Evolutionary conservation across 345 rosid species (phyloP).

Genomic region (Sonneratia caseolaris): DNA sequence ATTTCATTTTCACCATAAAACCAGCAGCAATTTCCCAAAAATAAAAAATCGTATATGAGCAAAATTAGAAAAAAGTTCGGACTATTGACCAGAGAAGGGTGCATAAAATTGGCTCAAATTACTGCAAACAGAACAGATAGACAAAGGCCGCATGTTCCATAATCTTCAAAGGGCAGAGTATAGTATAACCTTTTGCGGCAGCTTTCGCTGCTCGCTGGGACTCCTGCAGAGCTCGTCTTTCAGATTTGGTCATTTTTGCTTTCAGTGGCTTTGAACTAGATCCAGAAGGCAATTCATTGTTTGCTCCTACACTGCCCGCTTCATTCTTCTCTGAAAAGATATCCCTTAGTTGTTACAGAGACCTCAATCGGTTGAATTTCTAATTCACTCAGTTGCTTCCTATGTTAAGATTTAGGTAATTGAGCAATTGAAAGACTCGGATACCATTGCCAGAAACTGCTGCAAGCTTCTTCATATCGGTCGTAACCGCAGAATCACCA

Average conservation of each 20-base stretch:
- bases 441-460: conserved; percentile 38
- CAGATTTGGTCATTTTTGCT: conserved; percentile 76
- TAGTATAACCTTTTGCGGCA: conserved; percentile 49
- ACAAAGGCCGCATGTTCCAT: not conserved
- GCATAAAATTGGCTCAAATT: not conserved
- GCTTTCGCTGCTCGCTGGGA: conserved; percentile 90
- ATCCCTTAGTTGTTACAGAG: not conserved
- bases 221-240: conserved; percentile 88
- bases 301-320: conserved; percentile 33
- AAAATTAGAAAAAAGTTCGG: not conserved
- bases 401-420: not conserved
- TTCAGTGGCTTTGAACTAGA: conserved; percentile 43
- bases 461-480: conserved; percentile 43
- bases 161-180: not conserved
- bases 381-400: not conserved
- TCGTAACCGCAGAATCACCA: conserved; percentile 45
- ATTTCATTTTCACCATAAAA: not conserved
- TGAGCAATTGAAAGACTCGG: not conserved
- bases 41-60: not conserved
- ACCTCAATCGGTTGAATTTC: not conserved
- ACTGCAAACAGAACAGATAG: not conserved
- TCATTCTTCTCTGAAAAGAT: conserved; percentile 39
- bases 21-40: not conserved
- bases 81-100: not conserved
- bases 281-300: conserved; percentile 23